phyloP scores from a whole-genome alignment of 2,329 filamentous ascomycete genomes.

The Diaporthe vaccinii region DNA sequence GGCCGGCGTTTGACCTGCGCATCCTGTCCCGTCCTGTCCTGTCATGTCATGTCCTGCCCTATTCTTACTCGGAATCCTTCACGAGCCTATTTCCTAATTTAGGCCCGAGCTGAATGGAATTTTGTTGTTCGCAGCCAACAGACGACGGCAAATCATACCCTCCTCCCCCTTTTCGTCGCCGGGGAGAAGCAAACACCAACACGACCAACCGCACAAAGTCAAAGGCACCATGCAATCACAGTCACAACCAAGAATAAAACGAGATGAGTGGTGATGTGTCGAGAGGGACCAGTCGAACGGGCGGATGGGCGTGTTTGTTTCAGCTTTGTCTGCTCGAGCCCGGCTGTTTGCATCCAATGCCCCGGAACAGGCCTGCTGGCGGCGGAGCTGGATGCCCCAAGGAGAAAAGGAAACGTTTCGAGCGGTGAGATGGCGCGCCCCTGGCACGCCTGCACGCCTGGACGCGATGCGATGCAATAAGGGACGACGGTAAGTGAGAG shows the following conservation, averaged over 20 bases:
- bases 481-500: slow-evolving; percentile 30
- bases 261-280: slow-evolving; percentile 9
- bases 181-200: slow-evolving; percentile 12
- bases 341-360: slow-evolving; percentile 28
- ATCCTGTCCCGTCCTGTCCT: neutral
- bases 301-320: slow-evolving; percentile 21
- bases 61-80: slow-evolving; percentile 24
- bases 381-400: slow-evolving; percentile 17
- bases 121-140: slow-evolving; percentile 15
- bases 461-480: slow-evolving; percentile 29
- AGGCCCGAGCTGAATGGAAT: slow-evolving; percentile 15
- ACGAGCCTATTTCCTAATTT: slow-evolving; percentile 16
- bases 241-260: neutral
- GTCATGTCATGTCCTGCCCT: neutral
- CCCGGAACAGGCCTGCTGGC: slow-evolving; percentile 5
- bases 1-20: slow-evolving; percentile 11
- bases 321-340: slow-evolving; percentile 26
- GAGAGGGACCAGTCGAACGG: neutral
- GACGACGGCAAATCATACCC: slow-evolving; percentile 14
- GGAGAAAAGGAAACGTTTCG: slow-evolving; percentile 34
- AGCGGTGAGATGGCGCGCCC: slow-evolving; percentile 31
- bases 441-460: slow-evolving; percentile 20
- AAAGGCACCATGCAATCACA: slow-evolving; percentile 13
- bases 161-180: neutral
- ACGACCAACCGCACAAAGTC: neutral